Evolutionary conservation across 495 filamentous ascomycete genomes (phyloP).

Genomic region (Jackrogersella multiformis): DNA sequence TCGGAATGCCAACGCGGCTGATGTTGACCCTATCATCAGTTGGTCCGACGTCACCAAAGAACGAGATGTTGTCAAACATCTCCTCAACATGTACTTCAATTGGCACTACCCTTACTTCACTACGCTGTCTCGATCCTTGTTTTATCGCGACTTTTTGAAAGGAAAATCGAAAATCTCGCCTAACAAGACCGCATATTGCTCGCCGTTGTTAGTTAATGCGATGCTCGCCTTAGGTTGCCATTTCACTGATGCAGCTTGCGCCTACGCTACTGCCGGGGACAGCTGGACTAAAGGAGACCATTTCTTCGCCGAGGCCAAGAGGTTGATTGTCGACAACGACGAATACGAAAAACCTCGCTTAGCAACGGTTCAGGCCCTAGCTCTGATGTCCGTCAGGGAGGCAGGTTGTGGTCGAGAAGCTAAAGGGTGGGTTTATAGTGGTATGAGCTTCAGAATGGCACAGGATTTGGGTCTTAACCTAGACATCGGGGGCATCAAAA

Average conservation of each 20-base stretch:
- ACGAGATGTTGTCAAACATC: slow-evolving; percentile 78
- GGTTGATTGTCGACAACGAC: slow-evolving; percentile 87
- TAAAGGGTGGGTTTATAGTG: slow-evolving; percentile 97
- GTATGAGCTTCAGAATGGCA: slow-evolving; percentile 99
- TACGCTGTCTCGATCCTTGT: slow-evolving; percentile 86
- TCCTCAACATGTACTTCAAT: slow-evolving; percentile 96
- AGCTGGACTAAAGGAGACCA: slow-evolving; percentile 92
- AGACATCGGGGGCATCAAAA: slow-evolving; percentile 71
- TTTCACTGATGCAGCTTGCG: slow-evolving; percentile 81
- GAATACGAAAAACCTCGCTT: slow-evolving; percentile 90
- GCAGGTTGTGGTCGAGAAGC: slow-evolving; percentile 95
- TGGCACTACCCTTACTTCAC: slow-evolving; percentile 99
- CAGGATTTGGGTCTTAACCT: slow-evolving; percentile 92
- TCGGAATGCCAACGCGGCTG: slow-evolving; percentile 54
- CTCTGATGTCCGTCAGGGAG: slow-evolving; percentile 95
- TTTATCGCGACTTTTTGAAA: slow-evolving; percentile 83
- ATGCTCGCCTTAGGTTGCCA: slow-evolving; percentile 97
- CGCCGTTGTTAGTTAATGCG: slow-evolving; percentile 88
- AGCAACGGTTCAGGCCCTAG: slow-evolving; percentile 94
- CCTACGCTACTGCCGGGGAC: slow-evolving; percentile 73
- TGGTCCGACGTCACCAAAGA: slow-evolving; percentile 92
- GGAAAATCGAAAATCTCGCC: slow-evolving; percentile 61
- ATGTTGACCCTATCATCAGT: slow-evolving; percentile 73
- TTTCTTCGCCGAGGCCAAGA: slow-evolving; percentile 95
- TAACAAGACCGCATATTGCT: slow-evolving; percentile 76